A percentile compares a stretch with the other conserved stretches of the same genome.
These are phyloP conservation scores for Phellopilus nigrolimitatus DNA, from an alignment of 1,284 basidiomycete species.

Conservation along the genomic window DNA sequence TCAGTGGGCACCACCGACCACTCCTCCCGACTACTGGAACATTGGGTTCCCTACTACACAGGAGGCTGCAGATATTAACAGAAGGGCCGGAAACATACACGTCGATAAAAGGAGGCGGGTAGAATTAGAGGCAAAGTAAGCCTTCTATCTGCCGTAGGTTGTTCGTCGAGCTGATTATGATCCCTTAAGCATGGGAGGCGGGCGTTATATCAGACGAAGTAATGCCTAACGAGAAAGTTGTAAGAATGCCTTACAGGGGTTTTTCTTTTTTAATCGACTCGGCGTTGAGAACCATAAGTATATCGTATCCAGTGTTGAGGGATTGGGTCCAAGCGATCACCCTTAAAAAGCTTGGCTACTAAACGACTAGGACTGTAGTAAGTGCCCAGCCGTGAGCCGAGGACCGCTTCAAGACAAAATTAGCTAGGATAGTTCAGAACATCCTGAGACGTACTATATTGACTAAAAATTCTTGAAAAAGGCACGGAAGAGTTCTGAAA, in stretches of 20 bases:
- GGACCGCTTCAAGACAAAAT: constrained; percentile 1
- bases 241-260: not conserved
- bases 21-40: constrained; percentile 84
- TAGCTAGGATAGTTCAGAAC: not conserved
- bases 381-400: constrained; percentile 8
- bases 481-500: constrained; percentile 12
- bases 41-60: constrained; percentile 88
- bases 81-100: constrained; percentile 65
- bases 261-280: not conserved
- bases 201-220: constrained; percentile 9
- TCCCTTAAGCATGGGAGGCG: not conserved
- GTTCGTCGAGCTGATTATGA: not conserved
- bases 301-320: constrained; percentile 15
- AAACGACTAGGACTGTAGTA: constrained; percentile 13
- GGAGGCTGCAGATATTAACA: constrained; percentile 70
- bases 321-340: constrained; percentile 10
- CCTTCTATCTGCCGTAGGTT: not conserved
- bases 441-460: constrained; percentile 10
- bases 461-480: constrained; percentile 14
- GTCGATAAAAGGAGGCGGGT: constrained; percentile 52
- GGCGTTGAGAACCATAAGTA: constrained; percentile 5
- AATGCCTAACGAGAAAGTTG: not conserved
- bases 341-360: constrained; percentile 3
- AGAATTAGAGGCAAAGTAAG: constrained; percentile 53
- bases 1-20: constrained; percentile 64